These are phyloP conservation scores for Emergomyces orientalis DNA, from an alignment of 2,329 filamentous ascomycete species.

Conservation along the genomic window DNA sequence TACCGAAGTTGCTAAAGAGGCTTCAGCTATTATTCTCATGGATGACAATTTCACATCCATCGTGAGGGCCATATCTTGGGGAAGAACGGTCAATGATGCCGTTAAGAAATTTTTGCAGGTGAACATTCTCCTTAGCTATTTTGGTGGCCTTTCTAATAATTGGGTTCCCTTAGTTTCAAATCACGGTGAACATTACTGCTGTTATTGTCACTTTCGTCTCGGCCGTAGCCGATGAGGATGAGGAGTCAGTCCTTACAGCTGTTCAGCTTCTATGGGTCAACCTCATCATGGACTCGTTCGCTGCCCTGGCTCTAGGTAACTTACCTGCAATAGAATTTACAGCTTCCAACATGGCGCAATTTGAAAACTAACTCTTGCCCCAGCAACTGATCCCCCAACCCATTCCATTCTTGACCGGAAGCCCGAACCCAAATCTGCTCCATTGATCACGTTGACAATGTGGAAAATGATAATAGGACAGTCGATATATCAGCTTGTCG, in stretches of 20 bases:
- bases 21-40: slow-evolving; percentile 57
- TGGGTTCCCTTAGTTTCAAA: slow-evolving; percentile 39
- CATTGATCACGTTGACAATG: slow-evolving; percentile 84
- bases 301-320: slow-evolving; percentile 60
- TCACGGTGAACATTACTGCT: slow-evolving; percentile 84
- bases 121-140: slow-evolving; percentile 1
- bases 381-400: slow-evolving; percentile 74
- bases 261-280: slow-evolving; percentile 96
- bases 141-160: not conserved
- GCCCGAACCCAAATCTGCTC: slow-evolving; percentile 63
- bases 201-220: slow-evolving; percentile 85
- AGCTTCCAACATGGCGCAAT: not conserved
- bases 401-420: slow-evolving; percentile 70
- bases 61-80: slow-evolving; percentile 58
- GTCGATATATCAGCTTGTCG: slow-evolving; percentile 73
- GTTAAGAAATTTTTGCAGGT: slow-evolving; percentile 53
- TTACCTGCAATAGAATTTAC: not conserved
- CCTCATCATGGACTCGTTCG: slow-evolving; percentile 94
- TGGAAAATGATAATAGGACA: slow-evolving; percentile 99
- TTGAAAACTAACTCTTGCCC: slow-evolving; percentile 6
- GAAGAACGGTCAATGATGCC: slow-evolving; percentile 57
- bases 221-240: slow-evolving; percentile 62
- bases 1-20: slow-evolving; percentile 59
- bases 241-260: slow-evolving; percentile 70
- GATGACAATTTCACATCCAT: slow-evolving; percentile 59